phyloP scores from a whole-genome alignment of 1,284 basidiomycete species.

The Termitomyces sp. region DNA sequence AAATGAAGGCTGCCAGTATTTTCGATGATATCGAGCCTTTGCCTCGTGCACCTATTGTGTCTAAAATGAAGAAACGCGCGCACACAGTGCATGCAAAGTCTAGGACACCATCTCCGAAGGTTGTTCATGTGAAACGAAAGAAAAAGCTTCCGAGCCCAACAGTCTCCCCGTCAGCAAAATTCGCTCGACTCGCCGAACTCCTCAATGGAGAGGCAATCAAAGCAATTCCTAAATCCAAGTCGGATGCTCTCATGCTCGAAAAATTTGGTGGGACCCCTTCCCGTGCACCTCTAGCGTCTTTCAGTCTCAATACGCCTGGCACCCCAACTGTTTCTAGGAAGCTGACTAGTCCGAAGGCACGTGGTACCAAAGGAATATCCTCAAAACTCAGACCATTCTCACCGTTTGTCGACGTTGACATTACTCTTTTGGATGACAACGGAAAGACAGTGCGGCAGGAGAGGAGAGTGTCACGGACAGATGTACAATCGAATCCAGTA shows the following conservation, averaged over 20 bases:
- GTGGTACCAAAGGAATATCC: conserved; percentile 25
- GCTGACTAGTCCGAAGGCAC: conserved; percentile 22
- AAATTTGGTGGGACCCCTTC: conserved; percentile 23
- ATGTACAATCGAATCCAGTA: conserved; percentile 25
- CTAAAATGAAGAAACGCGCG: conserved; percentile 45
- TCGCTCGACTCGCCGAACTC: conserved; percentile 23
- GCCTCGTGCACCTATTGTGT: conserved; percentile 31
- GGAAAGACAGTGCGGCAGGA: conserved; percentile 57
- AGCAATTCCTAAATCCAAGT: conserved; percentile 16
- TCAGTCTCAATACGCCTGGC: conserved; percentile 35
- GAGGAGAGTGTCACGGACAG: conserved; percentile 38
- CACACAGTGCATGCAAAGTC: conserved; percentile 28
- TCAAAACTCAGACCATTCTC: conserved; percentile 34
- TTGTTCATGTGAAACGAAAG: conserved; percentile 33
- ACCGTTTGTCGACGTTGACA: conserved; percentile 58
- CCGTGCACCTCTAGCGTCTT: conserved; percentile 38
- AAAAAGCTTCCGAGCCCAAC: conserved; percentile 33
- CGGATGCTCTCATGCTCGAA: conserved; percentile 12
- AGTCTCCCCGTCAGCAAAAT: conserved; percentile 24
- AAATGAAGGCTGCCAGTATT: conserved; percentile 23
- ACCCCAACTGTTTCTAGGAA: conserved; percentile 30
- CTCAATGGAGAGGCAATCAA: conserved; percentile 16
- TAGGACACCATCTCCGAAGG: conserved; percentile 29
- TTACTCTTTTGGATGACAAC: conserved; percentile 54
- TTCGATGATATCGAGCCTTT: conserved; percentile 38